These are phyloP conservation scores for Cyclotella kingstonii DNA, from an alignment of 108 stramenopile genomes.

Conservation along the genomic window DNA sequence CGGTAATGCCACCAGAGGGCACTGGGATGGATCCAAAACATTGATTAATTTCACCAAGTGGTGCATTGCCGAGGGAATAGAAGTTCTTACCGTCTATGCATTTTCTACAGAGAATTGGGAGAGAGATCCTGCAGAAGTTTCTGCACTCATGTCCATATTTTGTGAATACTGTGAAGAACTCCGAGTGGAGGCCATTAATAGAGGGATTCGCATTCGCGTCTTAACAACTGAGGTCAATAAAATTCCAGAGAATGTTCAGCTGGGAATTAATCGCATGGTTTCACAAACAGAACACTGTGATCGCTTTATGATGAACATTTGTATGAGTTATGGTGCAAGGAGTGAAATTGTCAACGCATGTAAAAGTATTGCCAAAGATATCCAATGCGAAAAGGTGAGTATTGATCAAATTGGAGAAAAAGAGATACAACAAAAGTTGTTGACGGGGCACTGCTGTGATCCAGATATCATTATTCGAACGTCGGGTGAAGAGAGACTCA, in stretches of 20 bases:
- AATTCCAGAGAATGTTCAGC: constrained; percentile 57
- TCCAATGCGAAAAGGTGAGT: constrained; percentile 42
- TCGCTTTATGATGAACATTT: constrained; percentile 85
- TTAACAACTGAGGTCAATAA: constrained; percentile 70
- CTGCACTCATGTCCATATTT: constrained; percentile 82
- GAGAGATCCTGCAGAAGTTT: constrained; percentile 81
- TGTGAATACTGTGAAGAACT: constrained; percentile 84
- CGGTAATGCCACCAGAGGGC: constrained; percentile 78
- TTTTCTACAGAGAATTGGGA: constrained; percentile 99
- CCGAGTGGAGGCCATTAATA: constrained; percentile 74
- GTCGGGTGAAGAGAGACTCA: constrained; percentile 91
- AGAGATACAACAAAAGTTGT: constrained; percentile 41
- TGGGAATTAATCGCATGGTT: constrained; percentile 54
- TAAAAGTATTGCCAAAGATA: constrained; percentile 52
- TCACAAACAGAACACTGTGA: constrained; percentile 51
- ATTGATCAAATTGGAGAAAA: constrained; percentile 56
- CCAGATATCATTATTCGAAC: constrained; percentile 95
- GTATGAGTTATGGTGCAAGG: constrained; percentile 91
- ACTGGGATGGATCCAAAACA: constrained; percentile 89
- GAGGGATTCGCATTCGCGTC: constrained; percentile 73
- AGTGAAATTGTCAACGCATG: constrained; percentile 89
- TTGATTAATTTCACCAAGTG: constrained; percentile 90
- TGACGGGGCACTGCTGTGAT: constrained; percentile 59
- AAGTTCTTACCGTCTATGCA: constrained; percentile 91
- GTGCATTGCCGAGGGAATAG: constrained; percentile 86